Percentiles rank a stretch among this genome's conserved stretches.
phyloP scores from a whole-genome alignment of 2,329 filamentous ascomycete genomes.

The Malbranchea cinnamomea region DNA sequence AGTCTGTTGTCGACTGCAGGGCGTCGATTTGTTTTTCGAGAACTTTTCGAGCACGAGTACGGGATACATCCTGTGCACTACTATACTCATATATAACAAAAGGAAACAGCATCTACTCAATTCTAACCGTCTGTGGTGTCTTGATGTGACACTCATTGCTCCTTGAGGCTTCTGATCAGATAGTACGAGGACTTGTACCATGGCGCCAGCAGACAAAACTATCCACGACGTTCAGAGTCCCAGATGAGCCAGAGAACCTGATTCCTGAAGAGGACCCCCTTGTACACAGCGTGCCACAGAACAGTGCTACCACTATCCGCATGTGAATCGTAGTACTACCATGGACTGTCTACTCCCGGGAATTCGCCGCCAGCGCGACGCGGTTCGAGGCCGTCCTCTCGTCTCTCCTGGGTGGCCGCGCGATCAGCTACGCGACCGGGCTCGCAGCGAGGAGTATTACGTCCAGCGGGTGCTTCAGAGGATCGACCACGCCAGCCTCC shows the following conservation, averaged over 20 bases:
- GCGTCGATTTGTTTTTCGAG: no score
- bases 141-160: no score
- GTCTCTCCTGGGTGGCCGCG: conserved; percentile 47
- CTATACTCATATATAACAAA: no score
- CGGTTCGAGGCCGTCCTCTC: conserved; percentile 77
- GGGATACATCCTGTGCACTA: no score
- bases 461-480: conserved; percentile 42
- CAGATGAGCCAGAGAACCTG: conserved; percentile 51
- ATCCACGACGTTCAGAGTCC: conserved; percentile 80
- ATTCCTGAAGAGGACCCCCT: conserved; percentile 29
- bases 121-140: no score
- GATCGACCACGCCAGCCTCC: conserved; percentile 65
- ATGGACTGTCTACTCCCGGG: conserved; percentile 75
- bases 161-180: no score
- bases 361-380: conserved; percentile 61
- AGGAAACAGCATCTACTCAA: no score
- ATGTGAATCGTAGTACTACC: conserved; percentile 1
- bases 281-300: background rate
- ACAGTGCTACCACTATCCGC: background rate
- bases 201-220: no score
- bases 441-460: conserved; percentile 36
- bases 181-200: no score
- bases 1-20: no score
- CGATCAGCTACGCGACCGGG: conserved; percentile 68
- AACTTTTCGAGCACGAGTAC: no score